A percentile compares a stretch with the other conserved stretches of the same genome.
These are phyloP conservation scores for Gardenia jasminoides DNA, from an alignment of 257 asterid species.

Conservation along the genomic window DNA sequence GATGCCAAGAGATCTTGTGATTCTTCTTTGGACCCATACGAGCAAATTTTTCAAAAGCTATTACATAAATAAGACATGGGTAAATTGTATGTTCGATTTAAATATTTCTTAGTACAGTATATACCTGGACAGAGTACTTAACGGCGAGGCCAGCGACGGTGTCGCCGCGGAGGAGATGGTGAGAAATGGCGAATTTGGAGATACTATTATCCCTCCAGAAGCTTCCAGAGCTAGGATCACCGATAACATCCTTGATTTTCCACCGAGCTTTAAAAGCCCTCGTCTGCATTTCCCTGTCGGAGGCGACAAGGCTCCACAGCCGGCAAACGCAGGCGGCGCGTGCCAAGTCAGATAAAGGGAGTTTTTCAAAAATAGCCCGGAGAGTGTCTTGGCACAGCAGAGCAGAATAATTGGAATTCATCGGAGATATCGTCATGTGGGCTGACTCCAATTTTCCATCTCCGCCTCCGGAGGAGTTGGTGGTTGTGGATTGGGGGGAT, in stretches of 20 bases:
- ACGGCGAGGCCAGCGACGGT: slow-evolving; percentile 92
- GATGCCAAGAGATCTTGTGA: not conserved
- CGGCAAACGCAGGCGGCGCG: slow-evolving; percentile 86
- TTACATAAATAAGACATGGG: not conserved
- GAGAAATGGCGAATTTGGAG: slow-evolving; percentile 84
- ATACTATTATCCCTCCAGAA: slow-evolving; percentile 92
- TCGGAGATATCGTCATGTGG: slow-evolving; percentile 58
- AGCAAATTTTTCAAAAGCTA: no score
- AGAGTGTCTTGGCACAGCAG: slow-evolving; percentile 79
- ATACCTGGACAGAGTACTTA: slow-evolving; percentile 90
- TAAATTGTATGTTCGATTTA: not conserved
- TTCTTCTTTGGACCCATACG: no score
- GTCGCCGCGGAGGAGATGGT: slow-evolving; percentile 66
- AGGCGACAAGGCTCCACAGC: slow-evolving; percentile 71
- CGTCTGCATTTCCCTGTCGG: slow-evolving; percentile 69
- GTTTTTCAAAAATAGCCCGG: slow-evolving; percentile 63
- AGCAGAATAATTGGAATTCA: slow-evolving; percentile 85
- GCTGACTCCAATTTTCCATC: slow-evolving; percentile 1
- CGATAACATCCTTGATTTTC: slow-evolving; percentile 72
- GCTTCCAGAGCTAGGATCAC: slow-evolving; percentile 73
- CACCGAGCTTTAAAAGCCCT: slow-evolving; percentile 80
- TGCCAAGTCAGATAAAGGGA: slow-evolving; percentile 65
- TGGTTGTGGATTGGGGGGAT: not conserved
- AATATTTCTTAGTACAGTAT: not conserved
- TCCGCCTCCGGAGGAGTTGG: slow-evolving; percentile 1